A percentile compares a stretch with the other conserved stretches of the same genome.
phyloP scores from a whole-genome alignment of 495 filamentous ascomycete species.

The Delitschia confertaspora region DNA sequence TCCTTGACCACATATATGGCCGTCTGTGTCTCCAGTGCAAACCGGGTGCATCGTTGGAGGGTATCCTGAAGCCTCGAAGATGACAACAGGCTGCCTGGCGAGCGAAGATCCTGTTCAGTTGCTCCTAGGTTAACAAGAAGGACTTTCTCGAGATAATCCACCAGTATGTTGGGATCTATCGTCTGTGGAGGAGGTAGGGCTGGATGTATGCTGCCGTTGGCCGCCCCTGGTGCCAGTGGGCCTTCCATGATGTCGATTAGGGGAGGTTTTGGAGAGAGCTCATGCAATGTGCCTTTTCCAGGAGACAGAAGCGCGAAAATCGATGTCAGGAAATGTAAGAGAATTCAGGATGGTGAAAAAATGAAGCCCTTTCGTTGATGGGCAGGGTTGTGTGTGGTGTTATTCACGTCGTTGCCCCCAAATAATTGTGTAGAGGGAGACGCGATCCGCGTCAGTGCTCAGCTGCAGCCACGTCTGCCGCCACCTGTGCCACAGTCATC shows the following conservation, averaged over 20 bases:
- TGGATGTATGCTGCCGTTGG: constrained; percentile 31
- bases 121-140: constrained; percentile 81
- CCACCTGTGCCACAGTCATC: no score
- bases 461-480: no score
- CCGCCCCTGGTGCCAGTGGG: constrained; percentile 30
- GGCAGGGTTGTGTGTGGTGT: no score
- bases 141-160: constrained; percentile 71
- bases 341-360: constrained; percentile 5
- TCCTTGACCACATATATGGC: constrained; percentile 89
- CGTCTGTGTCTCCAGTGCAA: constrained; percentile 76
- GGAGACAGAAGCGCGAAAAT: neutral
- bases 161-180: constrained; percentile 53
- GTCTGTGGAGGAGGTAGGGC: constrained; percentile 35
- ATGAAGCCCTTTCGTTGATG: constrained; percentile 2
- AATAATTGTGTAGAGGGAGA: no score
- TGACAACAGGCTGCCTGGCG: constrained; percentile 72
- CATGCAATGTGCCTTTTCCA: constrained; percentile 23
- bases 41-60: constrained; percentile 75
- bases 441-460: no score
- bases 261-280: constrained; percentile 8
- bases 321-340: neutral
- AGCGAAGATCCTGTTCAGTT: constrained; percentile 66
- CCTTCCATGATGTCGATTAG: constrained; percentile 34
- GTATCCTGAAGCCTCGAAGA: constrained; percentile 62
- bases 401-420: no score